A percentile compares a stretch with the other conserved stretches of the same genome.
Conservation (phyloP, 2,329 filamentous ascomycete genomes). For the Apiospora koreana region DNA sequence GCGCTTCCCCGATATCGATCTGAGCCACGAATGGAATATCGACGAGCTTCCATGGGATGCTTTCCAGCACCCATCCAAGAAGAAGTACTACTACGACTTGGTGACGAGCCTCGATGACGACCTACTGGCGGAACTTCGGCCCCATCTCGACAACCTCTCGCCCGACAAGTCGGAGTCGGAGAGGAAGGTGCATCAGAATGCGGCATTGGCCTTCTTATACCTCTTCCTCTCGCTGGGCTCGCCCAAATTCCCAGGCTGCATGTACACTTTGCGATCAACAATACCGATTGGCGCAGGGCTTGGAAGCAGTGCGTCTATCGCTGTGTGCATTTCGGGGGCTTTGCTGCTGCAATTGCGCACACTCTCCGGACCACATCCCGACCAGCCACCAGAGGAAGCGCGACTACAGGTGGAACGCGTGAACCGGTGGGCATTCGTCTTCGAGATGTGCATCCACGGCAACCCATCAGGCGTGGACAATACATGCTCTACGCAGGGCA, state of each 20-base stretch:
- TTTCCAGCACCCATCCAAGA: conserved; percentile 81
- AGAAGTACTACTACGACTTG: conserved; percentile 92
- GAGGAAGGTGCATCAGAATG: conserved; percentile 81
- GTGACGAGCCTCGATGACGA: conserved; percentile 83
- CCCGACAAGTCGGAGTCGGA: conserved; percentile 64
- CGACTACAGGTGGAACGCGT: conserved; percentile 89
- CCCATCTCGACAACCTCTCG: conserved; percentile 75
- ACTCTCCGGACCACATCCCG: conserved; percentile 85
- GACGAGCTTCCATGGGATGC: conserved; percentile 83
- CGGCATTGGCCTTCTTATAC: conserved; percentile 87
- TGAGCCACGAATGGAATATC: conserved; percentile 93
- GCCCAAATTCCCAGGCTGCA: conserved; percentile 74
- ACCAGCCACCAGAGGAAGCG: conserved; percentile 87
- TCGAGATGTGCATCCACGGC: conserved; percentile 95
- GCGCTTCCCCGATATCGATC: conserved; percentile 86
- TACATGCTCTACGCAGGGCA: conserved; percentile 90
- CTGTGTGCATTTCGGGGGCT: conserved; percentile 83
- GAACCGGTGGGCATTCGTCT: conserved; percentile 96
- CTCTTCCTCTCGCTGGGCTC: conserved; percentile 86
- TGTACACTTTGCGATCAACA: conserved; percentile 90
- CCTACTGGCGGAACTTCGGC: conserved; percentile 77
- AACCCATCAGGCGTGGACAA: conserved; percentile 98
- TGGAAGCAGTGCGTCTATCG: conserved; percentile 91
- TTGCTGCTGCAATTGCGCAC: conserved; percentile 86
- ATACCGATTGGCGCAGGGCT: conserved; percentile 91